Base-by-base conservation (phyloP, 495 filamentous ascomycete species). In the Xeromyces bisporus region DNA sequence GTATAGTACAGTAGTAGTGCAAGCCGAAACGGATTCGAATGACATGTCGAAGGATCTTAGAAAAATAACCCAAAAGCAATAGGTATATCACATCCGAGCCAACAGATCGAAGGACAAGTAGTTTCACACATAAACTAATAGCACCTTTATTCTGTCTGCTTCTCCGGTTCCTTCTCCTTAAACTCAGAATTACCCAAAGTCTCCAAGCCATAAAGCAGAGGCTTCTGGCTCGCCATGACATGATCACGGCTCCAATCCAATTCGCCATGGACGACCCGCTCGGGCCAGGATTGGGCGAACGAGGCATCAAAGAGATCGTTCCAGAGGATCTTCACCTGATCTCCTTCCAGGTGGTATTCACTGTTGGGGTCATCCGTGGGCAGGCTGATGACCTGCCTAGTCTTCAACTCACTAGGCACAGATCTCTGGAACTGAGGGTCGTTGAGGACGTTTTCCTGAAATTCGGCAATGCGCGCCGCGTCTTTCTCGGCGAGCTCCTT, bases 281-380 rank as follows among this genome's bases (percentile, higher is more conserved):
- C 50, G 11, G 77, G 61, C 85, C 85, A 93, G 6, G 48, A 39
- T 41, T 58, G 42, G 13, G 80, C 84, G 52, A 60, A 77, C 31
- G 70, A 62, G 15, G 66, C 64, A 55, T 86, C 75, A 31, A 66
- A 46, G 17, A 73, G 39, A 53, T 86, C 62, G 5, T 53, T 60
- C 85, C 85, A 92, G 48, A 69, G 68, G 16, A 92, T 61, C 41
- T 63, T 59, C 16, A 77, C 59, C 6, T 48, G 38, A 10, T 54
- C 43, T 1, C 42, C 38, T 1, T 32, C 24, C 17, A 50, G 42
- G 7, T 53, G 56, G 3, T 51, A 52, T 31, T 39, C 43, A 21
- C 20, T 21, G 16, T 39, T 37, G 34, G 37, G 41, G 7, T 41
- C 35, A 38, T 56, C 41, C 24, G 34, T 34, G 29, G 41, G 48